Evolutionary conservation across 768 basidiomycete species (phyloP), one percentile per base, ranked within the genome.

Genomic region (Lactarius pseudohatsudake): DNA sequence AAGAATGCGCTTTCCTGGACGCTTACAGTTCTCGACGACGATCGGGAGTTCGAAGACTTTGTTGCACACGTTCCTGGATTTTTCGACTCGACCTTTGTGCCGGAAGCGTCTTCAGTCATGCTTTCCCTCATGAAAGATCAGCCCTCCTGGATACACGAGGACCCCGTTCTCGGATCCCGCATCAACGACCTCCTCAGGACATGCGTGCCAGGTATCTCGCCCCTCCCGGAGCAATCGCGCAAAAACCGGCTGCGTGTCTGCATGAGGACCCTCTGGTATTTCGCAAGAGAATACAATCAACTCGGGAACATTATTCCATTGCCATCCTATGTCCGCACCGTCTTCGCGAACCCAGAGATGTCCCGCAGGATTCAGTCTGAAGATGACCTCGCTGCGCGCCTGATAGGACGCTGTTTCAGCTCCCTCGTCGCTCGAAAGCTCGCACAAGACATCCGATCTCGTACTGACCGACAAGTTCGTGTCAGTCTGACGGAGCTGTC

Each of bases 1-100:
- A 20, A 22, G 30, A 6, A 10, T 6, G 47, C 63, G 13, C 57
- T 64, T 30, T 7, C 47, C 45, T 64, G 63, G 63, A 64, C 57
- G 7, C 63, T 64, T 38, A 64, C 63, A 2, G 20, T 22, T 18
- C 63, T 64, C 18, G 63, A 59, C 3, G 57, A 36, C 10, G 63
- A 64, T 5, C 28, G 47, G 11, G 63, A 59, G 26, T 38, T 64
- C 22, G 57, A 64, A 59, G 47, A 64, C 26, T 64, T 64, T 32
- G 57, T 53, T 0, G 57, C 57, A 40, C 63, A 47, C 11, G 50
- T 64, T 0, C 63, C 63, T 1, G 57, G 63, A 2, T 64, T 59
- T n/a, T 59, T 64, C 3, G 57, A 64, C 2, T 64, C 63, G 0
- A 5, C 16, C 20, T 6, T 20, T 2, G 22, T 38, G 36, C n/a